Evolutionary conservation across 345 rosid species (phyloP).

Genomic region (Hirschfeldia incana): DNA sequence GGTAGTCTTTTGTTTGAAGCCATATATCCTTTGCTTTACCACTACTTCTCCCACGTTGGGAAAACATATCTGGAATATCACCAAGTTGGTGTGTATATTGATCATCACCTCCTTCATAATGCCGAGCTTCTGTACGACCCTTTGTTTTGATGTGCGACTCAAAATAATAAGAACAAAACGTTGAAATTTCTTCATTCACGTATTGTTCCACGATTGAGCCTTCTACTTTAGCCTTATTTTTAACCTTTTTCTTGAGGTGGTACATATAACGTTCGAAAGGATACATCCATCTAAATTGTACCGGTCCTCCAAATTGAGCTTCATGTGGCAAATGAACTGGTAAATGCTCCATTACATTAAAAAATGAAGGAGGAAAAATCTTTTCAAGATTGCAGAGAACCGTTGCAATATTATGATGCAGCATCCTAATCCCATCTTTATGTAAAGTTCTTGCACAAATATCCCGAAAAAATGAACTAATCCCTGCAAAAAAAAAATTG

Average conservation of each 20-base stretch:
- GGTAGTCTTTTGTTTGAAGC: background rate
- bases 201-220: background rate
- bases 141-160: background rate
- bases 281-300: background rate
- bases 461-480: background rate
- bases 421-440: background rate
- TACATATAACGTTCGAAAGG: too few relatives aligned
- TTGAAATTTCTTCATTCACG: background rate
- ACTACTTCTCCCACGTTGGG: background rate
- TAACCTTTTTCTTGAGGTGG: background rate
- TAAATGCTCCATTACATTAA: background rate
- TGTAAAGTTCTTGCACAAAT: background rate
- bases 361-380: background rate
- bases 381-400: background rate
- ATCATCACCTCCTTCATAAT: conserved; percentile 3
- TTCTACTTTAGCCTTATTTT: background rate
- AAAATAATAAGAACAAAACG: background rate
- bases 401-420: background rate
- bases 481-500: background rate
- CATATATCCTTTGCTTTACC: background rate
- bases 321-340: background rate
- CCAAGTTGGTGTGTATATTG: background rate
- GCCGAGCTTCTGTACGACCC: background rate
- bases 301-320: background rate
- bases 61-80: background rate